A percentile compares a stretch with the other conserved stretches of the same genome.
phyloP scores from a whole-genome alignment of 768 basidiomycete genomes.

The Coprinopsis strossmayeri region DNA sequence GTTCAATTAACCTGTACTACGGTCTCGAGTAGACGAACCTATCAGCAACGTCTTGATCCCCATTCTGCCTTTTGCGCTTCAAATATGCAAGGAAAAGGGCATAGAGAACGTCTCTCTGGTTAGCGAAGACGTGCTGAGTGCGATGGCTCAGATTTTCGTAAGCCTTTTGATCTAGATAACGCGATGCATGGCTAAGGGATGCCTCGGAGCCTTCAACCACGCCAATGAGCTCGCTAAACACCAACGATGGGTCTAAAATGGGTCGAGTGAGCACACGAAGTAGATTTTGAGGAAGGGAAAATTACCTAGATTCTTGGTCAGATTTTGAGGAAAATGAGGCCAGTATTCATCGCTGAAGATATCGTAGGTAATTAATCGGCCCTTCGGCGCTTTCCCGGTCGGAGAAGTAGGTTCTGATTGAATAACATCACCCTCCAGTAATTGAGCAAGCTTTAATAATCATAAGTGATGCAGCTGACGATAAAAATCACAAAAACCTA shows the following conservation, averaged over 20 bases:
- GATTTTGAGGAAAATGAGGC: constrained; percentile 47
- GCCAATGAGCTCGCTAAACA: constrained; percentile 63
- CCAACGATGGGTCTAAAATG: constrained; percentile 60
- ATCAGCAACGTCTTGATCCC: constrained; percentile 54
- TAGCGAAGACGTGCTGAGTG: constrained; percentile 48
- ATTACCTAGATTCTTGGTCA: constrained; percentile 49
- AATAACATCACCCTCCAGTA: constrained; percentile 43
- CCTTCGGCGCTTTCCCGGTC: constrained; percentile 6
- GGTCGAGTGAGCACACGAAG: not conserved
- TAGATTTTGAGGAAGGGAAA: not conserved
- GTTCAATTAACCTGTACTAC: no score
- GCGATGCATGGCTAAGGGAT: constrained; percentile 26
- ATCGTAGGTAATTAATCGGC: constrained; percentile 37
- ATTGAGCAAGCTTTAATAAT: constrained; percentile 34
- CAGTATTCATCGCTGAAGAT: constrained; percentile 49
- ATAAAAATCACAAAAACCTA: constrained; percentile 18
- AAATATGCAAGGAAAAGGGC: constrained; percentile 46
- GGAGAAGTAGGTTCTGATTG: constrained; percentile 1
- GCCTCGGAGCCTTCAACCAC: constrained; percentile 66
- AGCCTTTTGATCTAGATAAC: constrained; percentile 34
- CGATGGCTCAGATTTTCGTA: constrained; percentile 49
- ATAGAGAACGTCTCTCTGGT: constrained; percentile 43
- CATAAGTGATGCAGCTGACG: no score
- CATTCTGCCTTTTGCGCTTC: constrained; percentile 33
- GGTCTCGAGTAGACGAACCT: constrained; percentile 32